Evolutionary conservation across 805 yeast species (phyloP).

Genomic region (Tetrapisispora fleetii): DNA sequence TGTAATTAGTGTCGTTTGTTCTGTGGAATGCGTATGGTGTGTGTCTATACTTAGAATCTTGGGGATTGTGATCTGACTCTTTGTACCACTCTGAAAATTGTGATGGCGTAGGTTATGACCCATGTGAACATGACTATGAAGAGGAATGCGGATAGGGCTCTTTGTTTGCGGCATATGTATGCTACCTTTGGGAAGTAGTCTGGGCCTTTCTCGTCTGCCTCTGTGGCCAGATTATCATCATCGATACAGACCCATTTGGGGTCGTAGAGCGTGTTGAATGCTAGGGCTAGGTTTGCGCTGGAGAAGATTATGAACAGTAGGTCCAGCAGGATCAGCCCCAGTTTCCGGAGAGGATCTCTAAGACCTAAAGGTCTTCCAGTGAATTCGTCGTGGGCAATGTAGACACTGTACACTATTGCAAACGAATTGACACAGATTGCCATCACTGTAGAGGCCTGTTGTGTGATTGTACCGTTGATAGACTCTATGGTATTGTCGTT

Average conservation of each 20-base stretch:
- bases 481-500: conserved; percentile 8
- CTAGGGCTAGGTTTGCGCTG: conserved; percentile 75
- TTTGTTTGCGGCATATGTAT: conserved; percentile 66
- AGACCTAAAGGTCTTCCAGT: conserved; percentile 86
- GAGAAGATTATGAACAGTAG: conserved; percentile 79
- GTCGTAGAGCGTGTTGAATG: conserved; percentile 77
- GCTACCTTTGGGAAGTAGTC: conserved; percentile 28
- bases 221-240: neutral
- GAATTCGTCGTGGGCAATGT: conserved; percentile 85
- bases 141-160: conserved; percentile 68
- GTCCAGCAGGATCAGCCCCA: conserved; percentile 73
- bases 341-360: conserved; percentile 73
- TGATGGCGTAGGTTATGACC: conserved; percentile 77
- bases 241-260: conserved; percentile 66
- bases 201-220: conserved; percentile 4
- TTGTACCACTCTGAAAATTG: conserved; percentile 74
- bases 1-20: too few relatives aligned
- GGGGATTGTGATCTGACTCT: conserved; percentile 34
- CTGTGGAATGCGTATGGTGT: too few relatives aligned
- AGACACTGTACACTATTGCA: conserved; percentile 67
- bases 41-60: conserved; percentile 5
- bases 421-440: conserved; percentile 75
- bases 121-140: conserved; percentile 68
- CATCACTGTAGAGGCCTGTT: conserved; percentile 88
- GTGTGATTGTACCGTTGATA: conserved; percentile 34